Base-by-base conservation (phyloP, 2,329 filamentous ascomycete genomes). In the Sporothrix pallida region DNA sequence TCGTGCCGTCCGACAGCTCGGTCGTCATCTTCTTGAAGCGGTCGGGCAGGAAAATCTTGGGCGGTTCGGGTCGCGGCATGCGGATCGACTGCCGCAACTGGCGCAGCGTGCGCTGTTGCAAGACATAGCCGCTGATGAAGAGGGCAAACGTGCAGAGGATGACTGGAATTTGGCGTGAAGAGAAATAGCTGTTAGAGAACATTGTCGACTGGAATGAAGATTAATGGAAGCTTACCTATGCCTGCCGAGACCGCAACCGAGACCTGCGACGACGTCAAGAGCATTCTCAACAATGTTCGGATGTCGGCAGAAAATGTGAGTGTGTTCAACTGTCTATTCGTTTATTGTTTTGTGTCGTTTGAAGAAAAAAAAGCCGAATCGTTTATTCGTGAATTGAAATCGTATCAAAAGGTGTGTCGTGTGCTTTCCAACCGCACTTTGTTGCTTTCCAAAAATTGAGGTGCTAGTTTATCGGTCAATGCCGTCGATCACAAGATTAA, bases 91-190 rank as follows among this genome's bases (percentile, higher is more conserved):
- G 85, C 78, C 95, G 92, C 46, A 98, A 87, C 78, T 91, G 91
- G 75, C 88, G 88, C 4, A 97, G 89, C 0, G 94, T 96, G 78
- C 93, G 90, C 82, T 98, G 95, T 79, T 98, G 95, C 71, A 97
- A 87, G 2, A 91, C 88, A 81, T 97, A 97, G 78, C 95, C 95
- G 70, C 93, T 94, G 46, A 97, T 86, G 81, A 98, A 98, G 37
- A 98, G 89, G 4, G 94, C 88, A 52, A 91, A 82, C 2, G 94
- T 97, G 82, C 93, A 97, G 37, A 93, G 81, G 76, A 93, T 84
- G 74, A 97, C 92, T 91, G 74, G 44, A 23, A n/a, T 20, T 7
- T 3, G 37, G 63, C 15, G 31, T 37, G 31, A 37, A 37, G 31
- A 37, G 3, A 37, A 31, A 31, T 7, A 56, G 69, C 60, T 8